Conservation (phyloP, 1,139 yeast species). For the Pichia kudriavzevii region DNA sequence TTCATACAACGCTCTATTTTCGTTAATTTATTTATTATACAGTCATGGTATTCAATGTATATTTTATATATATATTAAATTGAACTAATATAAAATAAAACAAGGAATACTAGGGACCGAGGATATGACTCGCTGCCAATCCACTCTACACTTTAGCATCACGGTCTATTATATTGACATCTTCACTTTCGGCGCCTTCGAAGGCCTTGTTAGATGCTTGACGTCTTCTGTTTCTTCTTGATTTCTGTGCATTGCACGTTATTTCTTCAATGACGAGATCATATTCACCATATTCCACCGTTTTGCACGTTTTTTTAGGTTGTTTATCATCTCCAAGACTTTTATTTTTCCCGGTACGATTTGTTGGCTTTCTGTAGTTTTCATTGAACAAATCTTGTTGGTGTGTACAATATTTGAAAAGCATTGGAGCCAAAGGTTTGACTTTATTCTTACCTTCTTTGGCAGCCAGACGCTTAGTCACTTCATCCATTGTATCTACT, state of each 20-base stretch:
- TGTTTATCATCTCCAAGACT: no score
- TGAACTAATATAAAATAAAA: no score
- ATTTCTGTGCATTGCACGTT: no score
- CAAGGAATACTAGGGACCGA: no score
- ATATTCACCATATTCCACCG: slow-evolving; percentile 19
- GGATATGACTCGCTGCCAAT: no score
- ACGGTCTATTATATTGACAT: no score
- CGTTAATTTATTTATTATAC: background rate
- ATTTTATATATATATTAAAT: slow-evolving; percentile 2
- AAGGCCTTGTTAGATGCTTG: slow-evolving; percentile 4
- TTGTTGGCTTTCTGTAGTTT: slow-evolving; percentile 1
- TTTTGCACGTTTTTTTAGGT: slow-evolving; percentile 22
- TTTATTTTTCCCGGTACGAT: no score
- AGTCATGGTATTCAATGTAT: no score
- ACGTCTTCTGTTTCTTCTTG: slow-evolving; percentile 11
- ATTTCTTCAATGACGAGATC: slow-evolving; percentile 19
- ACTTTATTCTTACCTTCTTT: slow-evolving; percentile 2
- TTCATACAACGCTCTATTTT: background rate
- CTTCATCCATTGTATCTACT: slow-evolving; percentile 7
- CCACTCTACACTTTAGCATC: no score
- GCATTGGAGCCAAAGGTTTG: background rate
- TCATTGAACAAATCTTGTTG: background rate
- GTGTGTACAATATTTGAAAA: slow-evolving; percentile 10
- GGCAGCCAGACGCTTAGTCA: slow-evolving; percentile 1
- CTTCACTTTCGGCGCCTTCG: background rate